Evolutionary conservation across 192 early-diverging fungal genomes (phyloP).

Genomic region (Backusella mclennaniae): DNA sequence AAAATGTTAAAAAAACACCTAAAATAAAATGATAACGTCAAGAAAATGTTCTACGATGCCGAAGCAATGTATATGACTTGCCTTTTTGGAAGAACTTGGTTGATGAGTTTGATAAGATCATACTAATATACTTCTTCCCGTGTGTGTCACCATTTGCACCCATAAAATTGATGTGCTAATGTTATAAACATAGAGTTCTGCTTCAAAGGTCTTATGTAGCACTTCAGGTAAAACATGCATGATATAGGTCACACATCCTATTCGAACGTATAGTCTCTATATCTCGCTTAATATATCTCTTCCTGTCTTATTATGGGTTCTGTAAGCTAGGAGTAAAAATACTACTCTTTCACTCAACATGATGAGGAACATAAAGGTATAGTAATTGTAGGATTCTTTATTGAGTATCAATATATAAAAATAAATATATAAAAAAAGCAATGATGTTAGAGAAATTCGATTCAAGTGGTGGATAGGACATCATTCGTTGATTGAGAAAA

Average conservation of each 20-base stretch:
- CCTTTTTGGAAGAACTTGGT: not conserved
- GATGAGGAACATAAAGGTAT: not conserved
- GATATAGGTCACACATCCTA: no score
- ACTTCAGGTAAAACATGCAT: not conserved
- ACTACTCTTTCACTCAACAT: not conserved
- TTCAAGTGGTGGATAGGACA: not conserved
- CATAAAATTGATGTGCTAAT: not conserved
- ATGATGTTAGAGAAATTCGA: not conserved
- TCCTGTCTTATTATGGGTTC: not conserved
- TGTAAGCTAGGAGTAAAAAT: not conserved
- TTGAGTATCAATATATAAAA: not conserved
- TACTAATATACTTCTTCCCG: not conserved
- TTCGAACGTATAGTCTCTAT: no score
- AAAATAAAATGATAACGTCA: not conserved
- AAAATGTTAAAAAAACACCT: not conserved
- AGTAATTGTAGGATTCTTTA: not conserved
- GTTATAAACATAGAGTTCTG: not conserved
- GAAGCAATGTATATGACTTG: not conserved
- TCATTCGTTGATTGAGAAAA: not conserved
- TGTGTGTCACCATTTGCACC: not conserved
- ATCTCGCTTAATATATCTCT: no score
- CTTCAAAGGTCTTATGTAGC: not conserved
- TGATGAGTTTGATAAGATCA: not conserved
- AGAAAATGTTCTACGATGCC: not conserved
- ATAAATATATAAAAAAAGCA: not conserved